phyloP scores from a whole-genome alignment of 257 asterid genomes.

The Haberlea rhodopensis region DNA sequence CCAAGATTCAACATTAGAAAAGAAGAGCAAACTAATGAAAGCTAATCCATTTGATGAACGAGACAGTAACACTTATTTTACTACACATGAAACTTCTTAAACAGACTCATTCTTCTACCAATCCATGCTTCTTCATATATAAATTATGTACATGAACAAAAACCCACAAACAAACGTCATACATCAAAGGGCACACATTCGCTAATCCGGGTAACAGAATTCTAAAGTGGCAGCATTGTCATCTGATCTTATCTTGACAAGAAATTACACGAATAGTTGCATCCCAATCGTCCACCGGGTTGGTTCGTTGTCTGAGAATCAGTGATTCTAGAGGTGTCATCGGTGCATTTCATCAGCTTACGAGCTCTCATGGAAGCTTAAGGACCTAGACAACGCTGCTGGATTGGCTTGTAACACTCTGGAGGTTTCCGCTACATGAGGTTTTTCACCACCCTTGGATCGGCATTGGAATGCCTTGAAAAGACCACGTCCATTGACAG shows the following conservation, averaged over 20 bases:
- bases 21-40: background rate
- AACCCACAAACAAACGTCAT: constrained; percentile 11
- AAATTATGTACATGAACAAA: constrained; percentile 30
- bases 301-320: background rate
- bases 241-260: constrained; percentile 9
- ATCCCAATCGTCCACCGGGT: constrained; percentile 12
- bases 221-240: background rate
- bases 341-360: constrained; percentile 16
- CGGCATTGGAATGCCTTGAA: constrained; percentile 49
- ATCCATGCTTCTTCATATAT: background rate
- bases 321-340: background rate
- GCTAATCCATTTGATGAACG: background rate
- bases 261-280: background rate
- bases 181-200: constrained; percentile 11
- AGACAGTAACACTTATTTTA: constrained; percentile 14
- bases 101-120: constrained; percentile 20
- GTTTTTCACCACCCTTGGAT: constrained; percentile 42
- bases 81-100: constrained; percentile 1
- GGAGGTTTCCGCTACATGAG: constrained; percentile 38
- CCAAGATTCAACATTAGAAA: background rate
- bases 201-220: background rate
- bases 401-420: constrained; percentile 77
- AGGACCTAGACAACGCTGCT: constrained; percentile 77
- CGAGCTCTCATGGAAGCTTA: constrained; percentile 65
- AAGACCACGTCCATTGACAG: constrained; percentile 44